phyloP scores from a whole-genome alignment of 1,284 basidiomycete species.

The Bjerkandera adusta region DNA sequence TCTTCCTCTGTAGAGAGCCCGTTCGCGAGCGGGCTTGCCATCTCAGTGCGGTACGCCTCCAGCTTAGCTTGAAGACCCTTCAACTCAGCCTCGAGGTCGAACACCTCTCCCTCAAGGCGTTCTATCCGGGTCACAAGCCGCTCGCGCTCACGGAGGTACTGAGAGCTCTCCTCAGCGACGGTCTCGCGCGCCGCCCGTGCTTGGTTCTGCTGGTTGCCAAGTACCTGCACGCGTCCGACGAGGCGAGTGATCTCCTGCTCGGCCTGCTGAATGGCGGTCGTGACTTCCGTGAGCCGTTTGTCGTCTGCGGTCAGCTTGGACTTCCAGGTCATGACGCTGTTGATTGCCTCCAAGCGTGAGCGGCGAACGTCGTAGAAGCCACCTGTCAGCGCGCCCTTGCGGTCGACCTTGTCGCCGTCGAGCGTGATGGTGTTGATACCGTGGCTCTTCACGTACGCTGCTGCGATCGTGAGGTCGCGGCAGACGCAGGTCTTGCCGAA shows the following conservation, averaged over 20 bases:
- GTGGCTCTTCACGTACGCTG: conserved; percentile 93
- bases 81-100: conserved; percentile 74
- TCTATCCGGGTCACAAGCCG: conserved; percentile 60
- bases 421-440: conserved; percentile 96
- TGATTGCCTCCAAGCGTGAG: conserved; percentile 88
- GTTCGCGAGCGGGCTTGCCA: conserved; percentile 74
- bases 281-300: conserved; percentile 71
- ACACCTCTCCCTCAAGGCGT: conserved; percentile 66
- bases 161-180: conserved; percentile 61
- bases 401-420: conserved; percentile 96
- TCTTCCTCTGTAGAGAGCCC: conserved; percentile 77
- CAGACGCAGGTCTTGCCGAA: conserved; percentile 98
- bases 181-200: conserved; percentile 69
- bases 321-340: conserved; percentile 77
- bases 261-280: conserved; percentile 61
- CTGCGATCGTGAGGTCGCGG: conserved; percentile 87
- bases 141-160: conserved; percentile 71
- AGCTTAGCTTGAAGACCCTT: conserved; percentile 56
- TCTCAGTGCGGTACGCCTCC: conserved; percentile 68
- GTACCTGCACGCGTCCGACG: conserved; percentile 73
- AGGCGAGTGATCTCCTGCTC: conserved; percentile 88
- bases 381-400: conserved; percentile 94
- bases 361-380: conserved; percentile 93
- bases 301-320: conserved; percentile 69
- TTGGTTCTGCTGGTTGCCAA: conserved; percentile 71